These are phyloP conservation scores for Ganoderma sinense DNA, from an alignment of 1,284 basidiomycete species.

Conservation along the genomic window DNA sequence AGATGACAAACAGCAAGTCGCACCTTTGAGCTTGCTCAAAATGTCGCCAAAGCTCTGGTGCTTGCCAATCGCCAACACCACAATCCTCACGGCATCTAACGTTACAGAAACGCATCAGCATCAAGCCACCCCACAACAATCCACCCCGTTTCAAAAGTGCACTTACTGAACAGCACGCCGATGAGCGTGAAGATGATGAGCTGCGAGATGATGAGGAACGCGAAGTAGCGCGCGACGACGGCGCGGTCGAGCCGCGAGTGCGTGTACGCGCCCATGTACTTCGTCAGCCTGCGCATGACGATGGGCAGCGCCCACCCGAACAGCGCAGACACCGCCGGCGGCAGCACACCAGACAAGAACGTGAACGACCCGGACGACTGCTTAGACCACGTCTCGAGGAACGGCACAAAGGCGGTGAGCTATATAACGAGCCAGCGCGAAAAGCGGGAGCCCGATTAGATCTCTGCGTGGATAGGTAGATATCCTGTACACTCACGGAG, in stretches of 20 bases:
- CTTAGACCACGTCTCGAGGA: conserved; percentile 74
- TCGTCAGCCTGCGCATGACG: conserved; percentile 85
- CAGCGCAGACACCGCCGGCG: conserved; percentile 86
- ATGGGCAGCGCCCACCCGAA: conserved; percentile 90
- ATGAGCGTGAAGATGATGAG: conserved; percentile 92
- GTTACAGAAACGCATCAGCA: neutral
- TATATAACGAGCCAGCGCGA: conserved; percentile 34
- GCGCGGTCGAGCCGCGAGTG: conserved; percentile 87
- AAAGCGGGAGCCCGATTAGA: neutral
- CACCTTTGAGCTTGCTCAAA: conserved; percentile 71
- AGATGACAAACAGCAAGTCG: conserved; percentile 32
- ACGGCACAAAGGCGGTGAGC: conserved; percentile 74
- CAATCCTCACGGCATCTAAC: conserved; percentile 68
- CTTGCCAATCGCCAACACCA: conserved; percentile 74
- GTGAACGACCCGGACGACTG: conserved; percentile 71
- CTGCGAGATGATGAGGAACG: conserved; percentile 91
- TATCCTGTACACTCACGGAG: conserved; percentile 53
- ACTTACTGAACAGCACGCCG: conserved; percentile 85
- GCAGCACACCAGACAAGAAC: conserved; percentile 87
- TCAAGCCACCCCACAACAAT: neutral
- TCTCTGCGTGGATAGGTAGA: conserved; percentile 1
- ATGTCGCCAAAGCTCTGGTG: conserved; percentile 75
- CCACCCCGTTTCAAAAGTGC: conserved; percentile 4
- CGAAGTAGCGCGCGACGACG: conserved; percentile 90
- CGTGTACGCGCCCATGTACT: conserved; percentile 84